Percentiles rank a stretch among this genome's conserved stretches.
Conservation (phyloP, 148 eudicot genomes). For the Pharnaceum exiguum region DNA sequence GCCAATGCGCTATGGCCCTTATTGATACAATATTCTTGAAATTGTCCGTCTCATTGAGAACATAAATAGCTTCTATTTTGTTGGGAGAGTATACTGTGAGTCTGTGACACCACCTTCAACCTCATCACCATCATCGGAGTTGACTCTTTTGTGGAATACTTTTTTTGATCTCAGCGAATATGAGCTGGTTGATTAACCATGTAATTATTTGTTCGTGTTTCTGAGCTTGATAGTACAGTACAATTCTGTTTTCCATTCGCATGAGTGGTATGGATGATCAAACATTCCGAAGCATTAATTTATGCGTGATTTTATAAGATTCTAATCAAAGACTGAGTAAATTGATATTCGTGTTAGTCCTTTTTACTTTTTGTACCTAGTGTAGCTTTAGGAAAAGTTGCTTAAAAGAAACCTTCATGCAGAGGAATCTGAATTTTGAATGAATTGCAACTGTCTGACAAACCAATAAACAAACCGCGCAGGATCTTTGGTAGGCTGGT, state of each 20-base stretch:
- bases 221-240: background rate
- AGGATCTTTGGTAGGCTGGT: too few species aligned
- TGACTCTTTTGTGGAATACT: slow-evolving; percentile 8
- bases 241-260: background rate
- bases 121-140: slow-evolving; percentile 1
- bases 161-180: slow-evolving; percentile 3
- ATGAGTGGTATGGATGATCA: background rate
- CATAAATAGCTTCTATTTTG: slow-evolving; percentile 7
- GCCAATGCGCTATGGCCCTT: slow-evolving; percentile 71
- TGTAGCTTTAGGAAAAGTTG: too few species aligned
- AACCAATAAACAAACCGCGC: too few species aligned
- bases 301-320: background rate
- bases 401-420: too few species aligned
- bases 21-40: slow-evolving; percentile 29
- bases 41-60: slow-evolving; percentile 10
- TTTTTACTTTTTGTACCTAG: too few species aligned
- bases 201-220: slow-evolving; percentile 13
- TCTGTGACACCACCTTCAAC: background rate
- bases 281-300: background rate
- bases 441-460: too few species aligned
- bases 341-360: too few species aligned
- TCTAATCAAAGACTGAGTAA: too few species aligned
- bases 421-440: too few species aligned
- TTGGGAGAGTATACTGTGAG: slow-evolving; percentile 1
- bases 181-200: slow-evolving; percentile 8